phyloP scores from a whole-genome alignment of 73 alveolate species.

The Urostyla sp. region DNA sequence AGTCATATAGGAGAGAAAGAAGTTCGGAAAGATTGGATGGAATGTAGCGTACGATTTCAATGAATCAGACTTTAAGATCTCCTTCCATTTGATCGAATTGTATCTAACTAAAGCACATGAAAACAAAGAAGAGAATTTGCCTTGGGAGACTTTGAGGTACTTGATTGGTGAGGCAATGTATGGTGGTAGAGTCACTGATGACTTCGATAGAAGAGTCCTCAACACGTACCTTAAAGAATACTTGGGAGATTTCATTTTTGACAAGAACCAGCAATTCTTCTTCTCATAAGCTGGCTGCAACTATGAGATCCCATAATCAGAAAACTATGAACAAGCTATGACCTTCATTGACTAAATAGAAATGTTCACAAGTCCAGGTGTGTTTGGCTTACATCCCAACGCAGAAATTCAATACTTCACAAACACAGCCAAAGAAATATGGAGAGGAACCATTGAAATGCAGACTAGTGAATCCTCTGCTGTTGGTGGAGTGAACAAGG shows the following conservation, averaged over 20 bases:
- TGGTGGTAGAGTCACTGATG: slow-evolving; percentile 99
- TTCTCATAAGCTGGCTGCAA: slow-evolving; percentile 84
- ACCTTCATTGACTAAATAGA: slow-evolving; percentile 82
- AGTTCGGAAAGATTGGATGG: slow-evolving; percentile 99
- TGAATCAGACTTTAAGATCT: slow-evolving; percentile 98
- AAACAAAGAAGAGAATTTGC: slow-evolving; percentile 96
- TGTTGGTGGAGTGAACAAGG: slow-evolving; percentile 85
- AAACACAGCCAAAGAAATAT: slow-evolving; percentile 93
- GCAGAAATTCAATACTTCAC: slow-evolving; percentile 97
- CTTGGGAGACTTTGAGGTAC: slow-evolving; percentile 98
- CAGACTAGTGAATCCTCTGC: slow-evolving; percentile 90
- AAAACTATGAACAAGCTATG: slow-evolving; percentile 57
- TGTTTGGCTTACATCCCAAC: slow-evolving; percentile 99
- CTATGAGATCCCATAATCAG: slow-evolving; percentile 75
- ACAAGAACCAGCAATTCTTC: slow-evolving; percentile 83
- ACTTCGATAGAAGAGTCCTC: slow-evolving; percentile 96
- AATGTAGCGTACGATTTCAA: slow-evolving; percentile 99
- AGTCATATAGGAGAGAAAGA: slow-evolving; percentile 97
- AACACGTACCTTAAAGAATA: slow-evolving; percentile 87
- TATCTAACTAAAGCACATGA: slow-evolving; percentile 69
- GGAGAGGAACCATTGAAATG: slow-evolving; percentile 93
- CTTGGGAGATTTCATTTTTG: slow-evolving; percentile 79
- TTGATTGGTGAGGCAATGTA: slow-evolving; percentile 98
- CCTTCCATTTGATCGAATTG: slow-evolving; percentile 94
- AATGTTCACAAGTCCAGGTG: slow-evolving; percentile 93